Evolutionary conservation across 2,329 filamentous ascomycete species (phyloP).

Genomic region (Colletotrichum salicis): DNA sequence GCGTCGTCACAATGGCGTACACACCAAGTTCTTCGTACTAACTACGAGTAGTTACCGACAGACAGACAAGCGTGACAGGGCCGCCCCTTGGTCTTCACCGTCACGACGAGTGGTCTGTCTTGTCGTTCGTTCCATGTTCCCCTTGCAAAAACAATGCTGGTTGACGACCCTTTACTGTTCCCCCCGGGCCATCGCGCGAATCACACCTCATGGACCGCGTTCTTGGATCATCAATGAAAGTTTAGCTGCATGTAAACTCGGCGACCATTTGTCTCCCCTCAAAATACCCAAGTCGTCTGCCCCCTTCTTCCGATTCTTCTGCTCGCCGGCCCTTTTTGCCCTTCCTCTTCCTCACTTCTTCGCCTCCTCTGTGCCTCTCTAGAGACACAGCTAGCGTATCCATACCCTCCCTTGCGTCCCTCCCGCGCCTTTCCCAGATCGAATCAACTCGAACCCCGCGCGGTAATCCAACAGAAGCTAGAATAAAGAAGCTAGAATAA

Average conservation of each 20-base stretch:
- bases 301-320: neutral
- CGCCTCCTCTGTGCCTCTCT: neutral
- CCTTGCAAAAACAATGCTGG: neutral
- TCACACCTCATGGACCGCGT: conserved; percentile 13
- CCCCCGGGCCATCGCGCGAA: conserved; percentile 7
- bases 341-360: neutral
- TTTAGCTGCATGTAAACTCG: conserved; percentile 16
- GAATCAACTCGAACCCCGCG: neutral
- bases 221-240: conserved; percentile 24
- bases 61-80: neutral
- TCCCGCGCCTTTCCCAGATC: neutral
- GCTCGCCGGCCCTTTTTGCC: neutral
- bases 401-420: neutral
- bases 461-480: neutral
- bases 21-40: neutral
- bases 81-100: neutral
- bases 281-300: neutral
- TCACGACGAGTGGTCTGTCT: too few relatives aligned
- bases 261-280: conserved; percentile 1
- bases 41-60: neutral
- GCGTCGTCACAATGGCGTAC: neutral
- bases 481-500: conserved; percentile 15
- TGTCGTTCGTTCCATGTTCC: too few relatives aligned
- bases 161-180: neutral
- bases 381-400: neutral